A percentile compares a stretch with the other conserved stretches of the same genome.
Conservation (phyloP, 108 stramenopile species). For the Nannochloropsis salina region DNA sequence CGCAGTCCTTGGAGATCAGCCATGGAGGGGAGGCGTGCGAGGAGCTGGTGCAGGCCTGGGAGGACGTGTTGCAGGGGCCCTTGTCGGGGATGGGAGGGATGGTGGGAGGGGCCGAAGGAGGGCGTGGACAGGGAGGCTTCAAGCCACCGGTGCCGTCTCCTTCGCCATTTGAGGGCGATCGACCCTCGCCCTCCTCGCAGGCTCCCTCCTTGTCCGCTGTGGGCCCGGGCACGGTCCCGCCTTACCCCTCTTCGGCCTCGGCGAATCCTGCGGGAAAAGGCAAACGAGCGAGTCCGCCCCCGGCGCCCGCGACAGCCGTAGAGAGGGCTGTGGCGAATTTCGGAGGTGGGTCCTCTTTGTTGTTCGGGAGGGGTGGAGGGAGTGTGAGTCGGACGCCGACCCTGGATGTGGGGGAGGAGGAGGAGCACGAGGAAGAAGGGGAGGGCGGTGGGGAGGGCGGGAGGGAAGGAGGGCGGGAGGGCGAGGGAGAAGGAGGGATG, state of each 20-base stretch:
- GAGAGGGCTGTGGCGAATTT: conserved; percentile 13
- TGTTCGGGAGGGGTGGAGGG: neutral
- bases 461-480: neutral
- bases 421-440: neutral
- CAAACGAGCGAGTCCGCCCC: no score
- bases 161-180: neutral
- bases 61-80: neutral
- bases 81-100: conserved; percentile 15
- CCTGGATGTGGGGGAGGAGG: neutral
- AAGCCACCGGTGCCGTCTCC: neutral
- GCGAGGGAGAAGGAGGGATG: neutral
- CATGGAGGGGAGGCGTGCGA: conserved; percentile 19
- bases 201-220: no score
- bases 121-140: neutral
- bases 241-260: no score
- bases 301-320: neutral
- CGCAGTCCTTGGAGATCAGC: neutral
- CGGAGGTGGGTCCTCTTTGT: neutral
- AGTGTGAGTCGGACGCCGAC: neutral
- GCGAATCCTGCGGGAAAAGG: no score
- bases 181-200: neutral
- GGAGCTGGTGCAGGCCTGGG: conserved; percentile 1
- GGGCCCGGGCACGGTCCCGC: no score
- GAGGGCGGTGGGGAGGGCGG: neutral
- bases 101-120: neutral